These are phyloP conservation scores for Penicillium chermesinum DNA, from an alignment of 495 filamentous ascomycete species.

Conservation along the genomic window DNA sequence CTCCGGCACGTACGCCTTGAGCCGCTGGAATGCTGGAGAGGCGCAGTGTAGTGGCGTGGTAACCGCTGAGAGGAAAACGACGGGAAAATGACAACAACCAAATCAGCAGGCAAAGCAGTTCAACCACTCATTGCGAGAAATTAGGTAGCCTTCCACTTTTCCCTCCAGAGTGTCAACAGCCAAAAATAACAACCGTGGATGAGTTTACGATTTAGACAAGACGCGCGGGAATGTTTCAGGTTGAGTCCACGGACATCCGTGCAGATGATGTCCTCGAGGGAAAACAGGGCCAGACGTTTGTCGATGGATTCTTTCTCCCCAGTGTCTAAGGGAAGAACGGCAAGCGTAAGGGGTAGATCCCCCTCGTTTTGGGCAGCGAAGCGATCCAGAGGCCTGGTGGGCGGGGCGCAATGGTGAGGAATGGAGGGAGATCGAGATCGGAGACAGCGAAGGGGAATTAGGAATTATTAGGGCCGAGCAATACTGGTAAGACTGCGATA, in stretches of 20 bases:
- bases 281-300: constrained; percentile 3
- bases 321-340: constrained; percentile 17
- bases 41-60: constrained; percentile 5
- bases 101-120: constrained; percentile 9
- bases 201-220: not conserved
- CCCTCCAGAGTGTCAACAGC: constrained; percentile 14
- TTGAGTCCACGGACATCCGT: constrained; percentile 13
- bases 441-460: not conserved
- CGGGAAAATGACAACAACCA: not conserved
- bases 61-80: not conserved
- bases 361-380: constrained; percentile 10
- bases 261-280: constrained; percentile 8
- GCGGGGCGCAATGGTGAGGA: constrained; percentile 8
- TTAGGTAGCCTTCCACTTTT: constrained; percentile 5
- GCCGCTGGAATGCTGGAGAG: constrained; percentile 21
- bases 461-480: constrained; percentile 1
- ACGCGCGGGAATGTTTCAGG: constrained; percentile 25
- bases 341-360: constrained; percentile 24
- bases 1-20: constrained; percentile 1
- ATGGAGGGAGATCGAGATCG: not conserved
- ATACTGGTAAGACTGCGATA: not conserved
- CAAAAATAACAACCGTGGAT: constrained; percentile 14
- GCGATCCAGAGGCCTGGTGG: constrained; percentile 18
- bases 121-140: constrained; percentile 22
- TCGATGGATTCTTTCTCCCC: constrained; percentile 2